phyloP scores from a whole-genome alignment of 805 yeast genomes.

The Candida takata region DNA sequence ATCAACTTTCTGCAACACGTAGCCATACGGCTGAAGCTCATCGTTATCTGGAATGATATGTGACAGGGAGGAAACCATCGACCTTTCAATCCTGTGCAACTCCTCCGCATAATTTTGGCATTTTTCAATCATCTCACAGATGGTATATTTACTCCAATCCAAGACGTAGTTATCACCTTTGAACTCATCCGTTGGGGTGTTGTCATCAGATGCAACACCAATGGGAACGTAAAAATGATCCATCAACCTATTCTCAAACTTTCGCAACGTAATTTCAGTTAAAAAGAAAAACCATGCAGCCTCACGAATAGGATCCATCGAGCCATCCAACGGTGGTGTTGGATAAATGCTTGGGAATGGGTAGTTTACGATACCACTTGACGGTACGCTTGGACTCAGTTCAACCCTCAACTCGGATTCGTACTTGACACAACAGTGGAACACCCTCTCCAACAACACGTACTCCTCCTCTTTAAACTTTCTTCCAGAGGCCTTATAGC shows the following conservation, averaged over 20 bases:
- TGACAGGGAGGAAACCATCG: constrained; percentile 11
- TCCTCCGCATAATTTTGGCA: constrained; percentile 12
- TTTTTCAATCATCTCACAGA: constrained; percentile 7
- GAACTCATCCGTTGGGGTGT: constrained; percentile 8
- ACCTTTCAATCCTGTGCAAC: constrained; percentile 15
- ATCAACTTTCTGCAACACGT: constrained; percentile 4
- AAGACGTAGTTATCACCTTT: constrained; percentile 10
- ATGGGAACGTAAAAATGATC: constrained; percentile 20
- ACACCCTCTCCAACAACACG: constrained; percentile 15
- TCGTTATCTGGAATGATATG: constrained; percentile 10
- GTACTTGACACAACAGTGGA: constrained; percentile 20
- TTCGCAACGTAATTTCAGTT: constrained; percentile 21
- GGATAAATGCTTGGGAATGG: constrained; percentile 21
- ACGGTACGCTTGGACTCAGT: constrained; percentile 20
- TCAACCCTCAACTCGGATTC: constrained; percentile 23
- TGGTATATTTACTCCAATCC: constrained; percentile 15
- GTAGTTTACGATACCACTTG: constrained; percentile 21
- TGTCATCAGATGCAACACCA: constrained; percentile 4
- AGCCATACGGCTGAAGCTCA: constrained; percentile 19
- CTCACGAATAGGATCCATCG: constrained; percentile 14
- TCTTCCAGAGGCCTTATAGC: constrained; percentile 13
- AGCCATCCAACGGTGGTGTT: constrained; percentile 16
- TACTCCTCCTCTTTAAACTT: constrained; percentile 15
- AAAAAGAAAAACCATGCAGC: constrained; percentile 21
- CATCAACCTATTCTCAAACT: constrained; percentile 19